Evolutionary conservation across 768 basidiomycete species (phyloP).

Genomic region (Hygrophorus pudorinus): DNA sequence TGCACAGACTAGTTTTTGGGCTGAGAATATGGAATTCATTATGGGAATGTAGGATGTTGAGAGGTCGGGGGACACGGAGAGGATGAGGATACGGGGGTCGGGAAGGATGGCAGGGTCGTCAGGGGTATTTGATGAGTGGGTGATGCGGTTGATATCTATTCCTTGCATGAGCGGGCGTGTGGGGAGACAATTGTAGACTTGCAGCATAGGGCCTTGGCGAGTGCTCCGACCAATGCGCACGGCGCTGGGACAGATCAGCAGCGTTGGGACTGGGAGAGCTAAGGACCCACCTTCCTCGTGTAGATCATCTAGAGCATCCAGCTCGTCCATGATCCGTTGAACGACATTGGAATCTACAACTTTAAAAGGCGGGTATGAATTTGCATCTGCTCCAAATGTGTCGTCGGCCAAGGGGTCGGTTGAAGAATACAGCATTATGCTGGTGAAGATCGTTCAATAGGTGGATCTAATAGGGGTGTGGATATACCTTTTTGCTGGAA

Average conservation of each 20-base stretch:
- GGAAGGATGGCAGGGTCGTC: slow-evolving; percentile 23
- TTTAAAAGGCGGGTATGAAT: slow-evolving; percentile 79
- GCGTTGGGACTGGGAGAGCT: slow-evolving; percentile 4
- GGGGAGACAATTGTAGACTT: slow-evolving; percentile 11
- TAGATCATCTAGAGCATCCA: slow-evolving; percentile 39
- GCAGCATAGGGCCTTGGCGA: slow-evolving; percentile 94
- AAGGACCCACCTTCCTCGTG: slow-evolving; percentile 40
- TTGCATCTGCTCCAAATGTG: slow-evolving; percentile 46
- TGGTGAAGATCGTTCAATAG: slow-evolving; percentile 21
- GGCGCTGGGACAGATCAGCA: slow-evolving; percentile 28
- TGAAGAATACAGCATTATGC: slow-evolving; percentile 72
- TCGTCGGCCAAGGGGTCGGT: slow-evolving; percentile 31
- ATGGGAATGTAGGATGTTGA: slow-evolving; percentile 91
- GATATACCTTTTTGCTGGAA: slow-evolving; percentile 72
- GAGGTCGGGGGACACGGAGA: slow-evolving; percentile 88
- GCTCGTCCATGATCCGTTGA: slow-evolving; percentile 47
- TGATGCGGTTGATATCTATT: slow-evolving; percentile 32
- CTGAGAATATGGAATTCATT: slow-evolving; percentile 99
- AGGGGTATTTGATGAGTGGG: slow-evolving; percentile 19
- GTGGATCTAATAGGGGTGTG: not conserved
- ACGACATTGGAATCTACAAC: slow-evolving; percentile 62
- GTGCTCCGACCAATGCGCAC: slow-evolving; percentile 73
- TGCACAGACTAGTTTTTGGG: slow-evolving; percentile 79
- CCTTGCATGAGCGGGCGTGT: not conserved
- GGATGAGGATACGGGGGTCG: slow-evolving; percentile 42